Conservation (phyloP, 1,284 basidiomycete species). For the Boletellus dicymbophilus region DNA sequence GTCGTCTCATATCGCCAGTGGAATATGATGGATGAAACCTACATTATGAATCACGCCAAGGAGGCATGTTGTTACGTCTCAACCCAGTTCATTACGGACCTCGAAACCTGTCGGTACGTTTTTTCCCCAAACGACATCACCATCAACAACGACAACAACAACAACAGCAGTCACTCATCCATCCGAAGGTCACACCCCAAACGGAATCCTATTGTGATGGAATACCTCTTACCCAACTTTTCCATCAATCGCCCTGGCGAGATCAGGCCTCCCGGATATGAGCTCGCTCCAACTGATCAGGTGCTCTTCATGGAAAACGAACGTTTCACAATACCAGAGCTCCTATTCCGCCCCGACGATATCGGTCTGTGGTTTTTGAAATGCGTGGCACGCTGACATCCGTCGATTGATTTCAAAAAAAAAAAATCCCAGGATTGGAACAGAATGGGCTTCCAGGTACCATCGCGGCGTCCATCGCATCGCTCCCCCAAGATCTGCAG, state of each 20-base stretch:
- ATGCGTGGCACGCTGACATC: slow-evolving; percentile 6
- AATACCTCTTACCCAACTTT: slow-evolving; percentile 91
- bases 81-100: slow-evolving; percentile 69
- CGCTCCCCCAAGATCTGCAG: slow-evolving; percentile 75
- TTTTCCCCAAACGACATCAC: too few species aligned
- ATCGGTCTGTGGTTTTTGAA: slow-evolving; percentile 66
- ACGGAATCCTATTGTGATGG: slow-evolving; percentile 73
- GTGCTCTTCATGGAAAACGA: slow-evolving; percentile 88
- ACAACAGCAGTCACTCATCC: slow-evolving; percentile 17
- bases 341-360: slow-evolving; percentile 87
- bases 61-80: slow-evolving; percentile 88
- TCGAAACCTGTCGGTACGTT: slow-evolving; percentile 79
- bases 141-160: too few species aligned
- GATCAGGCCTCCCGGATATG: slow-evolving; percentile 57
- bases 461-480: slow-evolving; percentile 73
- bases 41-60: slow-evolving; percentile 91
- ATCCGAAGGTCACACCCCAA: slow-evolving; percentile 46
- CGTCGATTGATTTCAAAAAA: slow-evolving; percentile 7
- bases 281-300: slow-evolving; percentile 67
- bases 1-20: slow-evolving; percentile 93
- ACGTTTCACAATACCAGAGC: slow-evolving; percentile 86
- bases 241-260: slow-evolving; percentile 70
- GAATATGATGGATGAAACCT: slow-evolving; percentile 98
- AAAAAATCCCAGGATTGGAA: slow-evolving; percentile 62
- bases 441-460: slow-evolving; percentile 80